A percentile compares a stretch with the other conserved stretches of the same genome.
Conservation (phyloP, 1,284 basidiomycete species). For the Psilocybe mexicana region DNA sequence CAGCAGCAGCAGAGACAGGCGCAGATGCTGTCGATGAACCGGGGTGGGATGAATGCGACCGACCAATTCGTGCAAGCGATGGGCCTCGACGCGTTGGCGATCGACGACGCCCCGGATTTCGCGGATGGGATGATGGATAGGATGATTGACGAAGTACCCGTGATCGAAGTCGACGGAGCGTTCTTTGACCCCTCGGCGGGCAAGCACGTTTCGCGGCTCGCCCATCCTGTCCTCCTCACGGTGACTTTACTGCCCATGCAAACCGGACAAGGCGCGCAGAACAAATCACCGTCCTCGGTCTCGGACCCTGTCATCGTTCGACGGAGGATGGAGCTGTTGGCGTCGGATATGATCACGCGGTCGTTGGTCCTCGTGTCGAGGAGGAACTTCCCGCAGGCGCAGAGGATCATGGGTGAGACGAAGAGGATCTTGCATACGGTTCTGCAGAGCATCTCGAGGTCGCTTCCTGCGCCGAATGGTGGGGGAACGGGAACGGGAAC, state of each 20-base stretch:
- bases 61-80: slow-evolving; percentile 81
- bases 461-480: slow-evolving; percentile 58
- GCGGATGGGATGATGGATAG: slow-evolving; percentile 85
- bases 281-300: slow-evolving; percentile 35
- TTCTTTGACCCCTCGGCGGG: slow-evolving; percentile 86
- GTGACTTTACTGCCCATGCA: slow-evolving; percentile 77
- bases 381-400: slow-evolving; percentile 84
- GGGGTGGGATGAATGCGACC: slow-evolving; percentile 62
- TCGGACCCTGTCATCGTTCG: slow-evolving; percentile 87
- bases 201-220: slow-evolving; percentile 82
- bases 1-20: slow-evolving; percentile 1
- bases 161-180: slow-evolving; percentile 88
- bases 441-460: slow-evolving; percentile 75
- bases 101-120: slow-evolving; percentile 71
- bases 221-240: slow-evolving; percentile 86
- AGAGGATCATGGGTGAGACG: slow-evolving; percentile 86
- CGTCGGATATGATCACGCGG: slow-evolving; percentile 93
- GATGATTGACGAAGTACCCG: slow-evolving; percentile 92
- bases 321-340: slow-evolving; percentile 91
- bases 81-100: slow-evolving; percentile 72
- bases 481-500: slow-evolving; percentile 19
- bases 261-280: slow-evolving; percentile 41
- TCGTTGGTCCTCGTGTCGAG: slow-evolving; percentile 86
- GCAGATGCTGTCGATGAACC: slow-evolving; percentile 28
- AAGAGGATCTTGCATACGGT: slow-evolving; percentile 85